A percentile compares a stretch with the other conserved stretches of the same genome.
Evolutionary conservation across 2,329 filamentous ascomycete species (phyloP).

Genomic region (Knufia petricola): DNA sequence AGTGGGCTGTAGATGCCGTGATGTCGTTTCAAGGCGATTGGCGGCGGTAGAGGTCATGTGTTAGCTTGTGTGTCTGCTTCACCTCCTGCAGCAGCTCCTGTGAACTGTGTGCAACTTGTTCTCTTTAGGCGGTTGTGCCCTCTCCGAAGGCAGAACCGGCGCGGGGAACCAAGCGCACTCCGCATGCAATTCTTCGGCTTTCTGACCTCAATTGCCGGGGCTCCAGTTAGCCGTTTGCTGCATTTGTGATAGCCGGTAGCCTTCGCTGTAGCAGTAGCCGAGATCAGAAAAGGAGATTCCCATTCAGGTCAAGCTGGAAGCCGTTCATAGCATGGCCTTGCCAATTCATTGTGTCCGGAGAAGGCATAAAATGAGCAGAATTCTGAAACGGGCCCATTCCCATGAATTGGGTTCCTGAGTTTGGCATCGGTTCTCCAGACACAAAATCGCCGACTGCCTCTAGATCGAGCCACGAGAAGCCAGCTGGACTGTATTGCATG

Average conservation of each 20-base stretch:
- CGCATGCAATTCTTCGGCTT: not conserved
- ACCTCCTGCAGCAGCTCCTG: not conserved
- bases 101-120: not conserved
- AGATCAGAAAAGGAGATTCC: conserved; percentile 26
- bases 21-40: not conserved
- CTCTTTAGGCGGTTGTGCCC: not conserved
- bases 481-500: conserved; percentile 37
- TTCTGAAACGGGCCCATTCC: conserved; percentile 16
- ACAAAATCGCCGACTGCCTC: conserved; percentile 51
- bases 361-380: conserved; percentile 13
- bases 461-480: conserved; percentile 54
- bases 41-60: not conserved
- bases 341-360: conserved; percentile 25
- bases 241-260: not conserved
- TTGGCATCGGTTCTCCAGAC: conserved; percentile 31
- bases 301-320: conserved; percentile 27
- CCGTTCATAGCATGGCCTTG: conserved; percentile 10
- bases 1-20: not conserved
- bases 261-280: not conserved
- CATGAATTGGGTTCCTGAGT: conserved; percentile 13
- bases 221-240: not conserved
- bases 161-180: not conserved
- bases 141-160: not conserved
- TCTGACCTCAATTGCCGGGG: conserved; percentile 4
- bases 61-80: not conserved